Evolutionary conservation across 1,139 yeast species (phyloP).

Genomic region (Diutina siamensis): DNA sequence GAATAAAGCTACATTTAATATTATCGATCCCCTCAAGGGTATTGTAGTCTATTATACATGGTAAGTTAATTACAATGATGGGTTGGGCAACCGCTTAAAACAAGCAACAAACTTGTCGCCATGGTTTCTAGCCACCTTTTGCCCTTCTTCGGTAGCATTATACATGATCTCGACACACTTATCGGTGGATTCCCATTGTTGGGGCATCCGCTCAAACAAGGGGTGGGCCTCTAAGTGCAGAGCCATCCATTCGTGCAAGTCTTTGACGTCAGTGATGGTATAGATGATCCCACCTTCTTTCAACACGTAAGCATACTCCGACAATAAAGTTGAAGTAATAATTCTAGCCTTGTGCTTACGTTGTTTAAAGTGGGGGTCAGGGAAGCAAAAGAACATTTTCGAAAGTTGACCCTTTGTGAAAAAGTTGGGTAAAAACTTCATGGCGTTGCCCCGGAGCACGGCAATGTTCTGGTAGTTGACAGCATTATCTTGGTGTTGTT

Average conservation of each 20-base stretch:
- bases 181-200: slow-evolving; percentile 74
- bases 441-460: slow-evolving; percentile 89
- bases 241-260: slow-evolving; percentile 94
- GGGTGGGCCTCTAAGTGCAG: slow-evolving; percentile 86
- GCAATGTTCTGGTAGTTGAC: slow-evolving; percentile 64
- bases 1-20: neutral
- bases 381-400: slow-evolving; percentile 96
- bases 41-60: neutral
- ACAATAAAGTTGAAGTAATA: slow-evolving; percentile 73
- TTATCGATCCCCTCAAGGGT: neutral
- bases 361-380: slow-evolving; percentile 97
- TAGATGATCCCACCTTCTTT: slow-evolving; percentile 81
- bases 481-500: slow-evolving; percentile 24
- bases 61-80: slow-evolving; percentile 15
- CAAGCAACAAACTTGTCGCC: slow-evolving; percentile 88
- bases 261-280: slow-evolving; percentile 93
- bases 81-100: slow-evolving; percentile 61
- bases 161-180: slow-evolving; percentile 80
- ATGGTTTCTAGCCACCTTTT: slow-evolving; percentile 82
- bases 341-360: slow-evolving; percentile 96
- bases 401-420: slow-evolving; percentile 69
- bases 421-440: slow-evolving; percentile 94
- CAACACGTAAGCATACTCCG: slow-evolving; percentile 88
- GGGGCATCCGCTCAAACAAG: slow-evolving; percentile 65
- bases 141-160: slow-evolving; percentile 92